A percentile compares a stretch with the other conserved stretches of the same genome.
Evolutionary conservation across 495 filamentous ascomycete species (phyloP).

Genomic region (Annulohypoxylon nitens): DNA sequence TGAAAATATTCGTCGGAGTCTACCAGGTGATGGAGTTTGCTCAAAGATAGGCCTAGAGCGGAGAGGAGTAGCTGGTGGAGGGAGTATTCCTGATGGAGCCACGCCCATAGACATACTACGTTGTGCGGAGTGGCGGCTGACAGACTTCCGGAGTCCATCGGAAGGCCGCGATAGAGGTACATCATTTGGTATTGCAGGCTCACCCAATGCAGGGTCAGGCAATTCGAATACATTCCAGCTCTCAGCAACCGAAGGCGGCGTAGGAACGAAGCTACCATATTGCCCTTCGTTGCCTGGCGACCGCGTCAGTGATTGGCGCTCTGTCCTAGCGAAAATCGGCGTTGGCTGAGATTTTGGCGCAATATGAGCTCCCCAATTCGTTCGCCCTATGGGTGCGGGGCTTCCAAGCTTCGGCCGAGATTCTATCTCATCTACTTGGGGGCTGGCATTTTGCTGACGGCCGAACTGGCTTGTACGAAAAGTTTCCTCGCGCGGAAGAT

Average conservation of each 20-base stretch:
- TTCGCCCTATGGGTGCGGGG: slow-evolving; percentile 47
- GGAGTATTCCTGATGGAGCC: slow-evolving; percentile 1
- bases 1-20: slow-evolving; percentile 47
- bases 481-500: slow-evolving; percentile 39
- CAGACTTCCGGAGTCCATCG: slow-evolving; percentile 26
- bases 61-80: slow-evolving; percentile 21
- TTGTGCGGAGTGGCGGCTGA: slow-evolving; percentile 26
- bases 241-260: slow-evolving; percentile 64
- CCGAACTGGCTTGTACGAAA: slow-evolving; percentile 42
- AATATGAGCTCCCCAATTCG: slow-evolving; percentile 34
- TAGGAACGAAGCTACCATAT: slow-evolving; percentile 83
- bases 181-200: slow-evolving; percentile 60
- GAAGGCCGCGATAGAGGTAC: slow-evolving; percentile 11
- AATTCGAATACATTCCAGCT: slow-evolving; percentile 66
- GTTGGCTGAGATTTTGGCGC: slow-evolving; percentile 45
- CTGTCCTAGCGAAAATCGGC: slow-evolving; percentile 49
- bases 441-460: slow-evolving; percentile 39
- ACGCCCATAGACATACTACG: slow-evolving; percentile 36
- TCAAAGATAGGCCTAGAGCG: slow-evolving; percentile 18
- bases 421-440: slow-evolving; percentile 39
- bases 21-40: slow-evolving; percentile 21
- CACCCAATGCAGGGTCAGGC: slow-evolving; percentile 79
- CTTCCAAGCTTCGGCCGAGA: slow-evolving; percentile 34
- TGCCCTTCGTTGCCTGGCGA: slow-evolving; percentile 54
- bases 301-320: slow-evolving; percentile 52